phyloP scores from a whole-genome alignment of 768 basidiomycete species.

The Mycena rebaudengoi region DNA sequence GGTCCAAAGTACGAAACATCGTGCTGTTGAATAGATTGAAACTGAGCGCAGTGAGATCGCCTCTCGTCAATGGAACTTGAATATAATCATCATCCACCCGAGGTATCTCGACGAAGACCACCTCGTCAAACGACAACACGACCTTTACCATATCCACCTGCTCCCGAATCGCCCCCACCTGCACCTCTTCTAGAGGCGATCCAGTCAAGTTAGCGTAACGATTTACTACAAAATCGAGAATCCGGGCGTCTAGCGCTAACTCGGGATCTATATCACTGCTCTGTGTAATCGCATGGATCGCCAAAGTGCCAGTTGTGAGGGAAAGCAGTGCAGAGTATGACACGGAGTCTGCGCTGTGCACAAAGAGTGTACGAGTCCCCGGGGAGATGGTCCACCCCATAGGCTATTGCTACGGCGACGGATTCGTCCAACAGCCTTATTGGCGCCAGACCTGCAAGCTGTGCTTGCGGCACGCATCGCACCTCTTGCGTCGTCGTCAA shows the following conservation, averaged over 20 bases:
- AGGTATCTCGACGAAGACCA: background rate
- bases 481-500: background rate
- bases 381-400: background rate
- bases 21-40: background rate
- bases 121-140: background rate
- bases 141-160: conserved; percentile 4
- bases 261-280: no score
- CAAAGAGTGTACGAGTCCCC: background rate
- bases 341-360: background rate
- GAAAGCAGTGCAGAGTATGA: background rate
- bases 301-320: background rate
- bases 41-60: background rate
- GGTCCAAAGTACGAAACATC: background rate
- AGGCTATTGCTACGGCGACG: background rate
- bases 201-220: no score
- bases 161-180: background rate
- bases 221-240: no score
- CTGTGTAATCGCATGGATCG: no score
- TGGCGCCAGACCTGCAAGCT: background rate
- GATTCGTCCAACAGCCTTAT: background rate
- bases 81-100: background rate
- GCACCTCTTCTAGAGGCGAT: background rate
- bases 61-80: background rate
- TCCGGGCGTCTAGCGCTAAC: no score
- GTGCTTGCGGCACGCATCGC: background rate